Evolutionary conservation across 352 stramenopile species (phyloP).

Genomic region (Thraustochytrium sp.): DNA sequence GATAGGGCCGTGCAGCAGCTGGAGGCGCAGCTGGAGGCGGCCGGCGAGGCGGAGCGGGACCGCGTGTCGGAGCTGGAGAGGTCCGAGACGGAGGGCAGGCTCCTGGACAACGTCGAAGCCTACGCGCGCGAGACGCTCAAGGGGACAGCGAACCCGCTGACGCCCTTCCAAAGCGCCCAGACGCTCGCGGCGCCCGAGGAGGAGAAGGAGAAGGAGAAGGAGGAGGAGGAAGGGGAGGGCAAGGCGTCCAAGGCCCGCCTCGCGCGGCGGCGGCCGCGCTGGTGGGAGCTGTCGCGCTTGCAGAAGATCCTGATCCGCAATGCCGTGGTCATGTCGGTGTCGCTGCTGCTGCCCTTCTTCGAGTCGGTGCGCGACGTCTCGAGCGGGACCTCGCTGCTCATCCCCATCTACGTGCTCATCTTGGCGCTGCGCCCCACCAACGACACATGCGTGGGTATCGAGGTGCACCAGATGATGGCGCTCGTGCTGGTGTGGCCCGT

Average conservation of each 20-base stretch:
- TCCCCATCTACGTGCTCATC: conserved; percentile 8
- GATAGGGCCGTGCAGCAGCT: neutral
- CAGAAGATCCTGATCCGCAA: conserved; percentile 18
- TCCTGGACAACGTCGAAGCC: neutral
- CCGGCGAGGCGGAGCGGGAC: neutral
- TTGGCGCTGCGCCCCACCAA: neutral
- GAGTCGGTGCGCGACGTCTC: neutral
- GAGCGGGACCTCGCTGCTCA: neutral
- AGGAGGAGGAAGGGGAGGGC: too few relatives aligned
- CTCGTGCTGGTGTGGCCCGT: neutral
- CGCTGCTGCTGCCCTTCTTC: neutral
- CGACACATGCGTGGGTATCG: neutral
- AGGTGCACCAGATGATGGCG: neutral
- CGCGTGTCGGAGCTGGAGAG: neutral
- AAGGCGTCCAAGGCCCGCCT: too few relatives aligned
- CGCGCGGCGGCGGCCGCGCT: too few relatives aligned
- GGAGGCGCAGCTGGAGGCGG: neutral
- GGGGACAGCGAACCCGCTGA: neutral
- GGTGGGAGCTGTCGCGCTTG: neutral
- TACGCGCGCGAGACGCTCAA: neutral
- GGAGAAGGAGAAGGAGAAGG: too few relatives aligned
- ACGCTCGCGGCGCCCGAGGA: too few relatives aligned
- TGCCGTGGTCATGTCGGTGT: neutral
- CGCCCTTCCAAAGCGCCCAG: too few relatives aligned
- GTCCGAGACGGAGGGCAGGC: neutral